Evolutionary conservation across 2,329 filamentous ascomycete species (phyloP), one percentile per base, ranked within the genome.

Genomic region (Fusarium transvaalense): DNA sequence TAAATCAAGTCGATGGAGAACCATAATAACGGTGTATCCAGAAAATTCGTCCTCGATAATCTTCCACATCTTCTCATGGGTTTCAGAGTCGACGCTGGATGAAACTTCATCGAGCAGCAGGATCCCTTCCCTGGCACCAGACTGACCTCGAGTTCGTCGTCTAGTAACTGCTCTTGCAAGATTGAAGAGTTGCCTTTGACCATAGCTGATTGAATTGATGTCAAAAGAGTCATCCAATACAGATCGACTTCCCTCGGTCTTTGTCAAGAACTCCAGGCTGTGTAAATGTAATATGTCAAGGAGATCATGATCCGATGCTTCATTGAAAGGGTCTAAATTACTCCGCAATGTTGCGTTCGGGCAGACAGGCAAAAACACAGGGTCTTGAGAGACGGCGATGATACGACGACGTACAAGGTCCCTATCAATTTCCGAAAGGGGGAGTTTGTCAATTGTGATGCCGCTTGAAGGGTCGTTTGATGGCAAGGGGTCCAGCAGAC

Each of bases 111-210:
- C 81, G 6, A 83, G 74, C 3, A 83, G 59, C 13, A 83, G 42
- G 1, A 82, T 43, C 1, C 65, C 54, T 25, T 56, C 54, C 43
- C 14, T 61, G 14, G 31, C 51, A n/a, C 51, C 56, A 4, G 31
- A 25, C 4, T 47, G 38, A 4, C 38, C 19, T 23, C 58, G 45
- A 21, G 62, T 39, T 12, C 66, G 48, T 10, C 75, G 65, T 6
- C 83, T 77, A n/a, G 90, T 74, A 25, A 90, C 78, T 0, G 87
- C 88, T 4, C 88, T 78, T 3, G 85, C 88, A 5, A 91, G 80
- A 69, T 83, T 87, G 69, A 91, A 88, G 1, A 91, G 81, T 73
- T 91, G 89, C 59, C 83, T 82, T 74, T 91, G 88, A 0, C 89
- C 89, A 46, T 83, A 81, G 12, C 82, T 85, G 7, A 88, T 77